Evolutionary conservation across 306 rosid genomes (phyloP).

Genomic region (Cucumis hystrix): DNA sequence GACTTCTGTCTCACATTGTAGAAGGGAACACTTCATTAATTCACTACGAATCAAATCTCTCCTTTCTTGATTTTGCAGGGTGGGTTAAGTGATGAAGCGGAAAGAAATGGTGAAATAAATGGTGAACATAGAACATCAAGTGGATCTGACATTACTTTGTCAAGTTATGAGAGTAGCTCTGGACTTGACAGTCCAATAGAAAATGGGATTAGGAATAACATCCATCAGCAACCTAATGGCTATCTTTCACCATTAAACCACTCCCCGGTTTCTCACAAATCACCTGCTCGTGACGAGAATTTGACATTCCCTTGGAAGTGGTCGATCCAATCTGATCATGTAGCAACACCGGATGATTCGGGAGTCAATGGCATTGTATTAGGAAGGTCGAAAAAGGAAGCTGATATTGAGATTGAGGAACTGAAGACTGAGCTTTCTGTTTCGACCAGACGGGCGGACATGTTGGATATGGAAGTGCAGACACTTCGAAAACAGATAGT

Average conservation of each 20-base stretch:
- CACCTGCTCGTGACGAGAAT: conserved; percentile 26
- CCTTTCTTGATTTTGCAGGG: conserved; percentile 29
- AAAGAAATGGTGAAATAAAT: conserved; percentile 29
- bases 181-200: conserved; percentile 68
- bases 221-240: conserved; percentile 23
- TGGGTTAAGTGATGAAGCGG: conserved; percentile 23
- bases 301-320: conserved; percentile 49
- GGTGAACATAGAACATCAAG: conserved; percentile 56
- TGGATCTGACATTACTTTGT: conserved; percentile 79
- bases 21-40: neutral
- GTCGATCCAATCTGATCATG: conserved; percentile 49
- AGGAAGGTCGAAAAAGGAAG: conserved; percentile 26
- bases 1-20: neutral
- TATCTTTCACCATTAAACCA: neutral
- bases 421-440: conserved; percentile 57
- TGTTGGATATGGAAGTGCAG: conserved; percentile 88
- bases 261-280: conserved; percentile 23
- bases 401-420: conserved; percentile 41
- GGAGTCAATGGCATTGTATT: conserved; percentile 18
- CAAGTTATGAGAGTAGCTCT: conserved; percentile 84
- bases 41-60: neutral
- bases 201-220: conserved; percentile 33
- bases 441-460: conserved; percentile 61
- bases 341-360: conserved; percentile 30
- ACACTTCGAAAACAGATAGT: conserved; percentile 73